phyloP scores from a whole-genome alignment of 768 basidiomycete species.

The Lepiota venenata region DNA sequence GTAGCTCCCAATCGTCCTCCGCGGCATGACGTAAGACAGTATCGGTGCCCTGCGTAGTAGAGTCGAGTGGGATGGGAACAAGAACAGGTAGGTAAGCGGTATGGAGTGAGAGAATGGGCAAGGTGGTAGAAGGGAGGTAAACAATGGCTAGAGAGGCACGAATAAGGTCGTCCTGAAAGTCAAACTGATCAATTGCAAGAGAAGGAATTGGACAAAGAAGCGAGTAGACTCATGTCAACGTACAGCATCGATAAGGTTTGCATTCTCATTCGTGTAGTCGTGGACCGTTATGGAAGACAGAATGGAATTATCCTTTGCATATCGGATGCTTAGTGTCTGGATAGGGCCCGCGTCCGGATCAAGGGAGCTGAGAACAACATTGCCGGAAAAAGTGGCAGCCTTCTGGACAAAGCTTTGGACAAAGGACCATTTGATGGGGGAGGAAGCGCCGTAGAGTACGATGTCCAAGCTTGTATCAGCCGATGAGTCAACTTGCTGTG shows the following conservation, averaged over 20 bases:
- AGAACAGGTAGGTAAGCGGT: slow-evolving; percentile 59
- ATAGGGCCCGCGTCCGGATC: slow-evolving; percentile 20
- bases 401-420: slow-evolving; percentile 58
- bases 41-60: slow-evolving; percentile 18
- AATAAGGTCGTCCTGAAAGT: slow-evolving; percentile 28
- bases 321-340: slow-evolving; percentile 28
- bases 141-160: slow-evolving; percentile 65
- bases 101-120: slow-evolving; percentile 34
- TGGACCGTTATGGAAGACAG: slow-evolving; percentile 30
- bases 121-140: slow-evolving; percentile 52
- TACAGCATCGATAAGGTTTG: slow-evolving; percentile 23
- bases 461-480: slow-evolving; percentile 50
- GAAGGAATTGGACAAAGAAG: slow-evolving; percentile 22
- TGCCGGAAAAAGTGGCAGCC: slow-evolving; percentile 38
- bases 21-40: slow-evolving; percentile 27
- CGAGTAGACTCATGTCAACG: slow-evolving; percentile 27
- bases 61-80: slow-evolving; percentile 23
- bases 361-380: slow-evolving; percentile 24
- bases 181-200: slow-evolving; percentile 36
- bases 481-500: slow-evolving; percentile 16
- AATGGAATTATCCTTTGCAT: slow-evolving; percentile 22
- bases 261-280: slow-evolving; percentile 32
- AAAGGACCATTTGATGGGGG: slow-evolving; percentile 58
- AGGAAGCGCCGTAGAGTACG: slow-evolving; percentile 63
- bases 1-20: slow-evolving; percentile 39